Conservation (phyloP, 108 stramenopile genomes). For the Skeletonema marinoi region DNA sequence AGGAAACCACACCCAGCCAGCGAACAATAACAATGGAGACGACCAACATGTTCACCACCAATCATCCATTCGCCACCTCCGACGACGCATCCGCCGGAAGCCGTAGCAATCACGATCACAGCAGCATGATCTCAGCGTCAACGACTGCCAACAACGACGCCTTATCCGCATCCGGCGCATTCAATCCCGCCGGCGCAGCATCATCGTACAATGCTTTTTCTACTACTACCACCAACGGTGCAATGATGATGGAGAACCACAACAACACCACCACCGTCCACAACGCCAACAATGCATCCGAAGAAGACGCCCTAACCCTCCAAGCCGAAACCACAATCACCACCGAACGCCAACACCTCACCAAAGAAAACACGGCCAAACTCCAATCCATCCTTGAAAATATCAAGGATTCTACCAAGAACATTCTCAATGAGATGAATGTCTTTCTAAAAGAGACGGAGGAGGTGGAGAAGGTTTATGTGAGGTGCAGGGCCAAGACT, state of each 20-base stretch:
- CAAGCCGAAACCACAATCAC: slow-evolving; percentile 14
- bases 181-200: not conserved
- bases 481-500: slow-evolving; percentile 39
- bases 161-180: not conserved
- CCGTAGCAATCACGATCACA: slow-evolving; percentile 3
- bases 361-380: slow-evolving; percentile 35
- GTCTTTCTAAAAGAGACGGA: slow-evolving; percentile 42
- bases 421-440: slow-evolving; percentile 50
- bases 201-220: not conserved
- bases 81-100: slow-evolving; percentile 4
- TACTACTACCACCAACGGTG: too few species aligned
- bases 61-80: slow-evolving; percentile 4
- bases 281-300: not conserved
- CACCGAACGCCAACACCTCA: slow-evolving; percentile 15
- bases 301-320: slow-evolving; percentile 13
- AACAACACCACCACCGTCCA: not conserved
- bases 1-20: too few species aligned
- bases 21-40: slow-evolving; percentile 3
- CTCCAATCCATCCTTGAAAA: slow-evolving; percentile 25
- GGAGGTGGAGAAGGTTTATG: slow-evolving; percentile 39
- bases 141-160: not conserved
- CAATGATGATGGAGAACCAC: not conserved
- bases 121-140: not conserved
- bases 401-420: slow-evolving; percentile 39
- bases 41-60: not conserved